These are phyloP conservation scores for Apiotrichum siamense DNA, from an alignment of 1,284 basidiomycete species.

Conservation along the genomic window DNA sequence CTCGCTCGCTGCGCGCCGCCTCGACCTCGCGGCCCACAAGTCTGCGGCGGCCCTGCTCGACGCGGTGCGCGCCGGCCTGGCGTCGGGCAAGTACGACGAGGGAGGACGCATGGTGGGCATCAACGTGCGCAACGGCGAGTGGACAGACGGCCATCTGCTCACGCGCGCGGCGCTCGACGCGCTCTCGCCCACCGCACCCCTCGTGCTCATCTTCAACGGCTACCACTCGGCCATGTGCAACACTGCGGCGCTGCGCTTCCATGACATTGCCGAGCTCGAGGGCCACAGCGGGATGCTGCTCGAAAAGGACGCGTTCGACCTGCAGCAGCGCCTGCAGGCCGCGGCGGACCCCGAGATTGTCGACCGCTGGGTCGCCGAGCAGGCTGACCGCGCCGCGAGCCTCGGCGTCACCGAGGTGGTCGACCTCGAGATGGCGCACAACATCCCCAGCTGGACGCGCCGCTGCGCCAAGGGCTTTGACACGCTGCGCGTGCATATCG, in stretches of 20 bases:
- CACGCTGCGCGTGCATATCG: conserved; percentile 30
- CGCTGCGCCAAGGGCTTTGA: conserved; percentile 24
- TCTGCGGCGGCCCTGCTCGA: conserved; percentile 21
- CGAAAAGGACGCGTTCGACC: conserved; percentile 27
- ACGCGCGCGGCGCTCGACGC: conserved; percentile 22
- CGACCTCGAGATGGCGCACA: conserved; percentile 41
- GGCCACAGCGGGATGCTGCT: conserved; percentile 20
- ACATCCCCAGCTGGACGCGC: conserved; percentile 26
- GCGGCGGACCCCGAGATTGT: conserved; percentile 20
- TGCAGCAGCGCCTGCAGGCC: conserved; percentile 22
- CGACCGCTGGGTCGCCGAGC: conserved; percentile 24
- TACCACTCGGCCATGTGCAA: conserved; percentile 37
- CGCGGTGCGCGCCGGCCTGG: conserved; percentile 15
- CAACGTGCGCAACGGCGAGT: conserved; percentile 27
- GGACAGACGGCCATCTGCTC: conserved; percentile 28
- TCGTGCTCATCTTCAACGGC: conserved; percentile 32
- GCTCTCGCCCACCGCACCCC: conserved; percentile 20
- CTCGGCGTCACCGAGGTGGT: conserved; percentile 40
- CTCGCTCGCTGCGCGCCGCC: conserved; percentile 21
- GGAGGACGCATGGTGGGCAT: conserved; percentile 16
- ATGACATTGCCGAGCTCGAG: conserved; percentile 11
- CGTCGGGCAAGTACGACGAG: conserved; percentile 17
- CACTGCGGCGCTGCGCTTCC: conserved; percentile 20
- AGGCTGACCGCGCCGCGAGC: conserved; percentile 29
- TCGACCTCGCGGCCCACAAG: conserved; percentile 20